Percentiles rank a stretch among this genome's conserved stretches.
Evolutionary conservation across 2,329 filamentous ascomycete genomes (phyloP).

Genomic region (Trichocomaceae sp.): DNA sequence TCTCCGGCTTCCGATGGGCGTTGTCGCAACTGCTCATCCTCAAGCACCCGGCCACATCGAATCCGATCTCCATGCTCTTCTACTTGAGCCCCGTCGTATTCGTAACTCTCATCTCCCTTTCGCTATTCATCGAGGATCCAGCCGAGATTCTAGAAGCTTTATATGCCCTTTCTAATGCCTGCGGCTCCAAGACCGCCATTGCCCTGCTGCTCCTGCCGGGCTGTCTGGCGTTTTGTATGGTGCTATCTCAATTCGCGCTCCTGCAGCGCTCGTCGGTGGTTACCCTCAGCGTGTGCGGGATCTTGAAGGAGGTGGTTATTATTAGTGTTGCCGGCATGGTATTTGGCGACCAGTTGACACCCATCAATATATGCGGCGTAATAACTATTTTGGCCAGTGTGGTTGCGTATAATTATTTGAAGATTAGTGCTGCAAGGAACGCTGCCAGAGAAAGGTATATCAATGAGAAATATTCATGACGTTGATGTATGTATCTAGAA

Average conservation of each 20-base stretch:
- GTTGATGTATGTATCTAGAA: background rate
- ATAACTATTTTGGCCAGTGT: conserved; percentile 86
- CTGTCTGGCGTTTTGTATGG: conserved; percentile 90
- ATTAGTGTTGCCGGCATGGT: conserved; percentile 81
- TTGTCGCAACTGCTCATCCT: conserved; percentile 91
- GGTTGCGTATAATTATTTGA: conserved; percentile 86
- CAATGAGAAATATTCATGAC: conserved; percentile 12
- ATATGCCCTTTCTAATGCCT: conserved; percentile 55
- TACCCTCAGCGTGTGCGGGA: conserved; percentile 90
- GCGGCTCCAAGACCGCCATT: conserved; percentile 57
- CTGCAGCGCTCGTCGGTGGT: conserved; percentile 93
- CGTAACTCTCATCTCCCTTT: conserved; percentile 69
- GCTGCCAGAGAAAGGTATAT: conserved; percentile 49
- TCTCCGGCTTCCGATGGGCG: conserved; percentile 93
- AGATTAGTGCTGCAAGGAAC: conserved; percentile 77
- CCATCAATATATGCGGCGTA: conserved; percentile 79
- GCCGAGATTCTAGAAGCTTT: conserved; percentile 61
- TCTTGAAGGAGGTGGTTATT: conserved; percentile 97
- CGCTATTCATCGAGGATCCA: conserved; percentile 81
- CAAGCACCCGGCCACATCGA: conserved; percentile 87
- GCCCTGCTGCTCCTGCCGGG: conserved; percentile 82
- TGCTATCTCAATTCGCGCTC: conserved; percentile 91
- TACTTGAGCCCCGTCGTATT: conserved; percentile 98
- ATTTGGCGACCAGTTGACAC: conserved; percentile 80
- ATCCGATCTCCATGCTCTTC: conserved; percentile 95